Conservation (phyloP, 2,329 filamentous ascomycete species). For the Nectriaceae sp. region DNA sequence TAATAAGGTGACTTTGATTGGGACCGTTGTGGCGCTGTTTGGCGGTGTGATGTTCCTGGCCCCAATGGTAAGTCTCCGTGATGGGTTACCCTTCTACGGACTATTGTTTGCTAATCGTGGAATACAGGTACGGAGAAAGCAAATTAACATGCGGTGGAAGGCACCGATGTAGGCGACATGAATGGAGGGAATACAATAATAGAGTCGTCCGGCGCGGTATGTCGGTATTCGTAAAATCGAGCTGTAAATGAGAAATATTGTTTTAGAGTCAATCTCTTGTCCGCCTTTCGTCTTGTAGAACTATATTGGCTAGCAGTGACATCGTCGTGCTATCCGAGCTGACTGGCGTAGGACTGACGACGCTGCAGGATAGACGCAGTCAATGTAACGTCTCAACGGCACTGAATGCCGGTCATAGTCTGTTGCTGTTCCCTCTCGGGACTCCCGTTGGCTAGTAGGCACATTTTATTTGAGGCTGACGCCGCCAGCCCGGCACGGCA, state of each 20-base stretch:
- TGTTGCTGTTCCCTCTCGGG: too few species aligned
- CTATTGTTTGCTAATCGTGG: slow-evolving; percentile 33
- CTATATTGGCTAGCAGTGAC: slow-evolving; percentile 2
- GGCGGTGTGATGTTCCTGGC: slow-evolving; percentile 76
- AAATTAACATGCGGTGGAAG: slow-evolving; percentile 67
- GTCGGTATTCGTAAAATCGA: slow-evolving; percentile 13
- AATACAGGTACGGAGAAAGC: slow-evolving; percentile 60
- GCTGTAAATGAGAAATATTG: slow-evolving; percentile 26
- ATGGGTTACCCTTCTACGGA: not conserved
- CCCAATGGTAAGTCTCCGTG: slow-evolving; percentile 70
- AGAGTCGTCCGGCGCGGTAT: slow-evolving; percentile 7
- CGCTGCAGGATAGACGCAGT: not conserved
- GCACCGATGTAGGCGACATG: slow-evolving; percentile 34
- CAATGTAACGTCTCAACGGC: not conserved
- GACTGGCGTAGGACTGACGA: slow-evolving; percentile 12
- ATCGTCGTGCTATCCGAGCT: slow-evolving; percentile 4
- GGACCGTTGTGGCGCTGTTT: slow-evolving; percentile 79
- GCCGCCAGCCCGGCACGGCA: too few species aligned
- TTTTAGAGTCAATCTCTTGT: slow-evolving; percentile 9
- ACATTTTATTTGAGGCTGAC: not conserved
- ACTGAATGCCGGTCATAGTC: not conserved
- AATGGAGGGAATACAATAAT: slow-evolving; percentile 19
- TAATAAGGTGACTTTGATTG: slow-evolving; percentile 82
- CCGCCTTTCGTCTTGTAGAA: not conserved
- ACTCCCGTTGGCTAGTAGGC: not conserved